Evolutionary conservation across 441 rosid species (phyloP).

Genomic region (Arabidopsis lyrata): DNA sequence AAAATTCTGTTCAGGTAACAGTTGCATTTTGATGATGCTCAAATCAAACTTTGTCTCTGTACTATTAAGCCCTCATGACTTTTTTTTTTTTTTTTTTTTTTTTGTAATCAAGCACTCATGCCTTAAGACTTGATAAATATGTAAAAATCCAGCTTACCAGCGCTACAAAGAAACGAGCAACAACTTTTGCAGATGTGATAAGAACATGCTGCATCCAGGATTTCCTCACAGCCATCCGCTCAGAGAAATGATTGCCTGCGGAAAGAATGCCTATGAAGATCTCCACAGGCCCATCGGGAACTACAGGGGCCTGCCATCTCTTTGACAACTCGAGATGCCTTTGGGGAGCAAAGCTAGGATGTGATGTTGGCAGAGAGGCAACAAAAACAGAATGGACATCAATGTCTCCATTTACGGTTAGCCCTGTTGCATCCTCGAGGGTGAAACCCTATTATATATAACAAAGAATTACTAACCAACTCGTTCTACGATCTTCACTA

Average conservation of each 20-base stretch:
- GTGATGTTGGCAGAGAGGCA: constrained; percentile 78
- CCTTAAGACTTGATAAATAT: background rate
- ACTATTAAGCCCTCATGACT: background rate
- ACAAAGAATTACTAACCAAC: constrained; percentile 6
- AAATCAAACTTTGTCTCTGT: background rate
- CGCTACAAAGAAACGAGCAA: constrained; percentile 93
- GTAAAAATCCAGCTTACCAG: constrained; percentile 54
- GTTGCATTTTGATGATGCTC: background rate
- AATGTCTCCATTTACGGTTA: constrained; percentile 71
- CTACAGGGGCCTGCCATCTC: constrained; percentile 80
- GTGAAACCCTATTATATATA: constrained; percentile 68
- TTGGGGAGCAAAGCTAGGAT: constrained; percentile 82
- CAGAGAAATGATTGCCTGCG: constrained; percentile 86
- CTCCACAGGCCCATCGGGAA: constrained; percentile 63
- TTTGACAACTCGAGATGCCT: constrained; percentile 73
- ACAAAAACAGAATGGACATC: constrained; percentile 78
- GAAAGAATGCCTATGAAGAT: constrained; percentile 84
- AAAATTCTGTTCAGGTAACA: background rate
- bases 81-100: too few relatives aligned
- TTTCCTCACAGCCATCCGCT: constrained; percentile 92
- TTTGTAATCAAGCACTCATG: background rate
- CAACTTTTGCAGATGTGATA: constrained; percentile 76
- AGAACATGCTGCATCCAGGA: constrained; percentile 91
- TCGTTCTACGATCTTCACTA: background rate
- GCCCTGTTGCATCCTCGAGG: constrained; percentile 93